A percentile compares a stretch with the other conserved stretches of the same genome.
phyloP scores from a whole-genome alignment of 371 early-diverging fungal species.

The Lichtheimia ornata region DNA sequence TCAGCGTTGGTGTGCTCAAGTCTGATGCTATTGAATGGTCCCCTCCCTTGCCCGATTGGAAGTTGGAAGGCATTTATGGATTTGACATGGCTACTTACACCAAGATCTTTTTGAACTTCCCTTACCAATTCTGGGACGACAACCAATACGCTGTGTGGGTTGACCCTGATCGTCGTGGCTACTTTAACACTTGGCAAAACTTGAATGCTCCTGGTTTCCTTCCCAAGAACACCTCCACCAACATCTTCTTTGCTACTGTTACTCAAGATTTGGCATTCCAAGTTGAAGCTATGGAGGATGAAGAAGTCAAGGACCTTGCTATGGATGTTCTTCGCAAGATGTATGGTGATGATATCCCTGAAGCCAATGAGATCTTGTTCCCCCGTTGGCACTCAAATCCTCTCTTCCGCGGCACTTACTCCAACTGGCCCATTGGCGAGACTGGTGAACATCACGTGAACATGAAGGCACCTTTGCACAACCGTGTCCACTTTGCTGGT shows the following conservation, averaged over 20 bases:
- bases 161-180: conserved; percentile 40
- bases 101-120: conserved; percentile 52
- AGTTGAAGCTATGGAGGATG: conserved; percentile 38
- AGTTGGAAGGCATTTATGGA: conserved; percentile 41
- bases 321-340: conserved; percentile 33
- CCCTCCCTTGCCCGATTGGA: conserved; percentile 45
- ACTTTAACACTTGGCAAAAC: conserved; percentile 48
- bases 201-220: conserved; percentile 45
- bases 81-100: conserved; percentile 56
- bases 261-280: conserved; percentile 32
- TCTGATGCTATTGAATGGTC: conserved; percentile 41
- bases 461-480: conserved; percentile 42
- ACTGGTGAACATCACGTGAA: conserved; percentile 44
- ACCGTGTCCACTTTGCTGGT: conserved; percentile 48
- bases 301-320: conserved; percentile 27
- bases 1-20: conserved; percentile 45
- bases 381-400: conserved; percentile 50
- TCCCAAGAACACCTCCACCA: conserved; percentile 18
- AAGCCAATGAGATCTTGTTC: conserved; percentile 32
- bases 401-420: conserved; percentile 49
- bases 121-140: conserved; percentile 48
- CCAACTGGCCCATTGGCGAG: conserved; percentile 56
- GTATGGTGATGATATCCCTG: conserved; percentile 36
- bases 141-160: conserved; percentile 44
- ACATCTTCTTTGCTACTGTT: conserved; percentile 43